Evolutionary conservation across 768 basidiomycete species (phyloP).

Genomic region (Cystofilobasidium ferigula): DNA sequence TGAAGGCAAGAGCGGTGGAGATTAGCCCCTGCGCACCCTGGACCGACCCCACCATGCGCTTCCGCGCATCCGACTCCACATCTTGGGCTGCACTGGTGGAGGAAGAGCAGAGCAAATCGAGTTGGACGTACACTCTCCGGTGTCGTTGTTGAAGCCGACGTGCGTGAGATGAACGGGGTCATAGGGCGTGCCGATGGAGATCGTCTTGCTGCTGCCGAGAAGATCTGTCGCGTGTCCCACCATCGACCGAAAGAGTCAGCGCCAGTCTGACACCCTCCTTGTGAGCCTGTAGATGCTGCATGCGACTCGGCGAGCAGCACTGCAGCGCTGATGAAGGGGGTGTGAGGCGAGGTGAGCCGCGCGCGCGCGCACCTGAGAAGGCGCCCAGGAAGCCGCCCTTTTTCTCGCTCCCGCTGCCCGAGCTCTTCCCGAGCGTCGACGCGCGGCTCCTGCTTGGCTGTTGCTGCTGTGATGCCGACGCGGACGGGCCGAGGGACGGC

Average conservation of each 20-base stretch:
- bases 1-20: background rate
- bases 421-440: slow-evolving; percentile 13
- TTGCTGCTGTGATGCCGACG: background rate
- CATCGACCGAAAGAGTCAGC: background rate
- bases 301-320: background rate
- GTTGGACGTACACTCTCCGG: slow-evolving; percentile 70
- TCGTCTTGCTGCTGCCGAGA: slow-evolving; percentile 23
- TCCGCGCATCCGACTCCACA: too few species aligned
- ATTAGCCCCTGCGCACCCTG: too few species aligned
- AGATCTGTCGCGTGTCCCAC: slow-evolving; percentile 5
- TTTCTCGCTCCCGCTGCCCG: slow-evolving; percentile 7
- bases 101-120: too few species aligned
- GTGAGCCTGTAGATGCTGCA: background rate
- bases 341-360: too few species aligned
- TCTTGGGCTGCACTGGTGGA: background rate
- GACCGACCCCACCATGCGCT: too few species aligned
- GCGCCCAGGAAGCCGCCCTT: slow-evolving; percentile 23
- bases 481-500: background rate
- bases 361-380: slow-evolving; percentile 18
- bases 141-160: slow-evolving; percentile 97
- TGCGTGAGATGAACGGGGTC: slow-evolving; percentile 99
- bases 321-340: background rate
- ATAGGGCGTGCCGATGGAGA: slow-evolving; percentile 91
- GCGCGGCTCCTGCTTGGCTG: background rate
- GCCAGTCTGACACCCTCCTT: background rate